These are phyloP conservation scores for Apostasia ramifera DNA, from an alignment of 106 monocot genomes.

Conservation along the genomic window DNA sequence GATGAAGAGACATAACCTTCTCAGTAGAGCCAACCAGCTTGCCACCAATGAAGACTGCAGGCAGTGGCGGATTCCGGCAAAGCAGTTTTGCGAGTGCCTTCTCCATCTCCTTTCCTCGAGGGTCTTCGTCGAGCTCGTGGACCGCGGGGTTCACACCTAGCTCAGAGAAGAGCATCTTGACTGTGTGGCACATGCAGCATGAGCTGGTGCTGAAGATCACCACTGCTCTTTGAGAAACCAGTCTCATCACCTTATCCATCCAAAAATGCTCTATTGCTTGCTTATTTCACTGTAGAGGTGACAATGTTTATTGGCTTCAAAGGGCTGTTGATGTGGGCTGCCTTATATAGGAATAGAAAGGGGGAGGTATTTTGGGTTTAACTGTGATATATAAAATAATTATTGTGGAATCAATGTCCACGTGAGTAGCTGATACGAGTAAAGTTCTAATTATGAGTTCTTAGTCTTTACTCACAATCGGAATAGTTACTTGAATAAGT, in stretches of 20 bases:
- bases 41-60: slow-evolving; percentile 19
- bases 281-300: background rate
- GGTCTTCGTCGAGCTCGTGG: slow-evolving; percentile 19
- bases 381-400: background rate
- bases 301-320: background rate
- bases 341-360: background rate
- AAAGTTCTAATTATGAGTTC: too few relatives aligned
- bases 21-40: slow-evolving; percentile 14
- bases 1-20: slow-evolving; percentile 23
- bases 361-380: background rate
- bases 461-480: too few relatives aligned
- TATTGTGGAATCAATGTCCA: background rate
- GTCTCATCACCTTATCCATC: slow-evolving; percentile 16
- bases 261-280: background rate
- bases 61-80: slow-evolving; percentile 14
- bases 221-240: slow-evolving; percentile 18
- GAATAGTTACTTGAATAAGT: too few relatives aligned
- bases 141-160: slow-evolving; percentile 17
- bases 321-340: background rate
- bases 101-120: slow-evolving; percentile 21
- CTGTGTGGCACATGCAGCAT: slow-evolving; percentile 24
- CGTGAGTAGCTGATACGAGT: too few relatives aligned
- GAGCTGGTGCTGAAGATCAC: slow-evolving; percentile 18
- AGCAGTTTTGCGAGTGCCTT: slow-evolving; percentile 16
- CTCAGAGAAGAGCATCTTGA: slow-evolving; percentile 14